phyloP scores from a whole-genome alignment of 2,329 filamentous ascomycete species.

The Hymenoscyphus occultus region DNA sequence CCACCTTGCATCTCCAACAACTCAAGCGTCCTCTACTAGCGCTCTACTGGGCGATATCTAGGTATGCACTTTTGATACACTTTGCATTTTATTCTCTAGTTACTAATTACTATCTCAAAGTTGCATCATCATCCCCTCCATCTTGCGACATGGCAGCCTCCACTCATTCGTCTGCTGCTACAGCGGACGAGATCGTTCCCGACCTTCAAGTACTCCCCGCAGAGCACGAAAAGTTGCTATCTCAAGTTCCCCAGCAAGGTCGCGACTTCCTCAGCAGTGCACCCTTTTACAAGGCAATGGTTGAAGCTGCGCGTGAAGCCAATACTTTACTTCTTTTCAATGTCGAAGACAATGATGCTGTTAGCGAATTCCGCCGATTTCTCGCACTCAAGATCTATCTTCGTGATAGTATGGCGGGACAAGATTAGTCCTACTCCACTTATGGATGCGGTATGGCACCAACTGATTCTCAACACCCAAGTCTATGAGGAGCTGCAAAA shows the following conservation, averaged over 20 bases:
- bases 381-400: slow-evolving; percentile 1
- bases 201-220: too few relatives aligned
- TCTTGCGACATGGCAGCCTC: too few relatives aligned
- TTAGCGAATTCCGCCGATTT: not conserved
- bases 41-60: too few relatives aligned
- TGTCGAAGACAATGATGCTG: not conserved
- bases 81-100: too few relatives aligned
- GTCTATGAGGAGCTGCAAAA: not conserved
- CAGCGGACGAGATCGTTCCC: too few relatives aligned
- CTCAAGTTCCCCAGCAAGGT: not conserved
- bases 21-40: too few relatives aligned
- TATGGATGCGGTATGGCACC: not conserved
- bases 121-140: too few relatives aligned
- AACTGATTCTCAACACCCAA: not conserved
- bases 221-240: not conserved
- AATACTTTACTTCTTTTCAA: not conserved
- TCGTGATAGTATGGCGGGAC: not conserved
- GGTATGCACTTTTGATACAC: too few relatives aligned
- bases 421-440: not conserved
- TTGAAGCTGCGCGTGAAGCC: not conserved
- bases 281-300: not conserved
- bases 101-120: too few relatives aligned
- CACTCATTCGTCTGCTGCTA: too few relatives aligned
- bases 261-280: not conserved
- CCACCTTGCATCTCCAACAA: too few relatives aligned